phyloP scores from a whole-genome alignment of 176 grass and related monocot genomes.

The Raddia guianensis region DNA sequence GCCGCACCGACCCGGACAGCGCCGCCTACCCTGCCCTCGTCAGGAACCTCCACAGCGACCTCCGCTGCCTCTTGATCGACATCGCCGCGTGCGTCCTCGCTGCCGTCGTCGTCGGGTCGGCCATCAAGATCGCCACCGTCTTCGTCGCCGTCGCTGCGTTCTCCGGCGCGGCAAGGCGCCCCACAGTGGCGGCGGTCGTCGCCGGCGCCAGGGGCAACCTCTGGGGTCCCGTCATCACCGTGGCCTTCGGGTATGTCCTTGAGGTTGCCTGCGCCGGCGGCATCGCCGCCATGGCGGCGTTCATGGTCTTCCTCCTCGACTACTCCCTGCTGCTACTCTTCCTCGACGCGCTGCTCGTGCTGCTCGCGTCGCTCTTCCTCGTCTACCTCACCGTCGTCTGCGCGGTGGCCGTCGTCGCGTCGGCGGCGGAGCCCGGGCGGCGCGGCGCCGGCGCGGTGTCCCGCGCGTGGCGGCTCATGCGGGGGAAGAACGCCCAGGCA shows the following conservation, averaged over 20 bases:
- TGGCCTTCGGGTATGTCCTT: constrained; percentile 44
- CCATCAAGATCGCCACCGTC: constrained; percentile 51
- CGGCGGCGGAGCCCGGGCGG: constrained; percentile 36
- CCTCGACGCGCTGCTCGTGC: constrained; percentile 33
- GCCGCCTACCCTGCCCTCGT: constrained; percentile 36
- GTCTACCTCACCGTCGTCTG: constrained; percentile 54
- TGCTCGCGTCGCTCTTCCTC: constrained; percentile 51
- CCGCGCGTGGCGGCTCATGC: constrained; percentile 51
- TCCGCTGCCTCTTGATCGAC: constrained; percentile 21
- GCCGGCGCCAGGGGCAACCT: neutral
- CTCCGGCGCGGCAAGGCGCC: neutral
- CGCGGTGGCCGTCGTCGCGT: constrained; percentile 37
- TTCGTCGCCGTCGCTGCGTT: constrained; percentile 37
- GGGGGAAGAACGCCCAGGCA: constrained; percentile 39
- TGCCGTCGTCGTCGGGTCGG: constrained; percentile 17
- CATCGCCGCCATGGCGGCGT: neutral
- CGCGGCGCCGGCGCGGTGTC: constrained; percentile 37
- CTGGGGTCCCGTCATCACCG: constrained; percentile 27
- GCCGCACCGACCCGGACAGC: constrained; percentile 26
- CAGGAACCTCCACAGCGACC: neutral
- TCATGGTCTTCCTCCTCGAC: constrained; percentile 34
- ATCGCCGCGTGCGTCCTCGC: constrained; percentile 29
- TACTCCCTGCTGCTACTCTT: constrained; percentile 51
- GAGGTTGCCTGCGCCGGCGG: constrained; percentile 31
- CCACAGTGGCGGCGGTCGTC: neutral